These are phyloP conservation scores for Wakefieldia striispora DNA, from an alignment of 768 basidiomycete species.

Conservation along the genomic window DNA sequence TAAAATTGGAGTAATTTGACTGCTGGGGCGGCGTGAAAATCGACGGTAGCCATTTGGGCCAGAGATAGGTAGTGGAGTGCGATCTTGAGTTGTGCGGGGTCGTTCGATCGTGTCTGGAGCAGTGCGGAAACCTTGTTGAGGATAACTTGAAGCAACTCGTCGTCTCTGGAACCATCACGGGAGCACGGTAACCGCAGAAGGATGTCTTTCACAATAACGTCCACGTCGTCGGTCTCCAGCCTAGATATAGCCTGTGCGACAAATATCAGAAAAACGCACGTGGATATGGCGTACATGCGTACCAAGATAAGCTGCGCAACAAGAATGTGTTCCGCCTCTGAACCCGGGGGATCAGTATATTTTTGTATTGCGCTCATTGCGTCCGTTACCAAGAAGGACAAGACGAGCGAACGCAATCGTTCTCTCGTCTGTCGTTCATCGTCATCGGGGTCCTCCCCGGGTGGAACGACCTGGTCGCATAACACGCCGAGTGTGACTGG, in stretches of 20 bases:
- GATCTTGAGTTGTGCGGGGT: slow-evolving; percentile 33
- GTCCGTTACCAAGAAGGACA: slow-evolving; percentile 56
- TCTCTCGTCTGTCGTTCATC: slow-evolving; percentile 58
- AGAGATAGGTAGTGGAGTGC: slow-evolving; percentile 47
- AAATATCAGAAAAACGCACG: slow-evolving; percentile 1
- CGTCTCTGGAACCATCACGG: slow-evolving; percentile 33
- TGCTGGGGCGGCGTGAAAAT: slow-evolving; percentile 41
- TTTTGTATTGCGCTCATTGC: slow-evolving; percentile 46
- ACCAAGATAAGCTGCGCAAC: slow-evolving; percentile 52
- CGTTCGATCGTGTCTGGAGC: slow-evolving; percentile 31
- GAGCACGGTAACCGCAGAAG: slow-evolving; percentile 51
- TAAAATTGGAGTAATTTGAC: slow-evolving; percentile 54
- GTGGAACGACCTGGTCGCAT: slow-evolving; percentile 61
- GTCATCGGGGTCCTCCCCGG: slow-evolving; percentile 51
- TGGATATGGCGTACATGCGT: slow-evolving; percentile 12
- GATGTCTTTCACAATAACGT: slow-evolving; percentile 51
- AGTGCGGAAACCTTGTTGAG: slow-evolving; percentile 35
- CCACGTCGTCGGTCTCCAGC: slow-evolving; percentile 39
- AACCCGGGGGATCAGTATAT: slow-evolving; percentile 41
- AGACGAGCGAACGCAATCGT: slow-evolving; percentile 54
- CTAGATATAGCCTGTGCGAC: slow-evolving; percentile 47
- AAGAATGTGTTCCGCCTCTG: slow-evolving; percentile 46
- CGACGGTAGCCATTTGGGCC: slow-evolving; percentile 41
- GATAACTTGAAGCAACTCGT: slow-evolving; percentile 39
- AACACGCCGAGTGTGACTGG: slow-evolving; percentile 60